Evolutionary conservation across 1,284 basidiomycete genomes (phyloP).

Genomic region (Ceratobasidium sp.): DNA sequence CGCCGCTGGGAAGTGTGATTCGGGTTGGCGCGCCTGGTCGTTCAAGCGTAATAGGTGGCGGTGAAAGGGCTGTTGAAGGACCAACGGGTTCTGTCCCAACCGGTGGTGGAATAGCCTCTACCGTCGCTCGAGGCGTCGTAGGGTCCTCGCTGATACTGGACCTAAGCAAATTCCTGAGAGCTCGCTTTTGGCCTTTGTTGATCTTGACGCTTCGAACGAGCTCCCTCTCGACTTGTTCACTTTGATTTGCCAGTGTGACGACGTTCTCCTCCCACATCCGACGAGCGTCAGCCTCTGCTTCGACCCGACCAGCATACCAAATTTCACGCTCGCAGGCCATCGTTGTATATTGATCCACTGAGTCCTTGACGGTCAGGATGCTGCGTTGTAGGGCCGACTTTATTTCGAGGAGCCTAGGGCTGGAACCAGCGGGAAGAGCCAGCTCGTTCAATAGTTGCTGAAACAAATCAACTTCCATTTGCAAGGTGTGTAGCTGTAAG

Average conservation of each 20-base stretch:
- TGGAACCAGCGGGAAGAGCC: constrained; percentile 51
- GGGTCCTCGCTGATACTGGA: constrained; percentile 19
- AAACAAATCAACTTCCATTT: constrained; percentile 84
- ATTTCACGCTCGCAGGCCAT: constrained; percentile 86
- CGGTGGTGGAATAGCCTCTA: constrained; percentile 1
- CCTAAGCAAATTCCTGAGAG: constrained; percentile 36
- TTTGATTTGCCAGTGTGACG: constrained; percentile 85
- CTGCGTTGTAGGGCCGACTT: constrained; percentile 72
- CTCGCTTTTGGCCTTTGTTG: constrained; percentile 50
- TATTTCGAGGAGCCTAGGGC: constrained; percentile 56
- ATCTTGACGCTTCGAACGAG: constrained; percentile 66
- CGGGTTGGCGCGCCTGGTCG: constrained; percentile 40
- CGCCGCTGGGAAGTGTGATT: constrained; percentile 35
- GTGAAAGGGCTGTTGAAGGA: constrained; percentile 47
- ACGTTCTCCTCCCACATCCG: constrained; percentile 94
- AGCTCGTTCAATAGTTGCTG: constrained; percentile 71
- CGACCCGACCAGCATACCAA: constrained; percentile 74
- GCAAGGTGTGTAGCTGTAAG: constrained; percentile 77
- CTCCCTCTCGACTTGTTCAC: constrained; percentile 85
- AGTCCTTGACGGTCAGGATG: constrained; percentile 65
- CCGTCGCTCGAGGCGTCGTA: constrained; percentile 37
- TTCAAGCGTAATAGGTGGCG: constrained; percentile 31
- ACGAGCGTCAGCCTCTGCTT: constrained; percentile 77
- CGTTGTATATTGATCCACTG: constrained; percentile 74
- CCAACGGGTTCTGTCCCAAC: not conserved